phyloP scores from a whole-genome alignment of 2,329 filamentous ascomycete species.

The Leptodontidium sp. region DNA sequence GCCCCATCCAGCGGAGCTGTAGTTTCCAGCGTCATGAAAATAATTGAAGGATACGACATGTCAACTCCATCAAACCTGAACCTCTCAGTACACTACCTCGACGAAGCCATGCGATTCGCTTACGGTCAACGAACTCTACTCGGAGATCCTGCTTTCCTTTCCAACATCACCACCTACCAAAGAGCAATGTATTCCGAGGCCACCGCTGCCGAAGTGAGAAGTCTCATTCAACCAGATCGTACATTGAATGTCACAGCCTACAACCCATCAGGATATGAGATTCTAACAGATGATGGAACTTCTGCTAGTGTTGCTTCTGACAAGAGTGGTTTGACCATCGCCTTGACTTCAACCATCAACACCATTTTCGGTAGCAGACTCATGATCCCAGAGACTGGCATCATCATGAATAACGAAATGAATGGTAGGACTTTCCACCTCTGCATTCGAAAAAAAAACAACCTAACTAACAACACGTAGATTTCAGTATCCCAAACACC shows the following conservation, averaged over 20 bases:
- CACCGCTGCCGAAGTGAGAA: conserved; percentile 61
- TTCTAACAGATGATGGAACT: conserved; percentile 58
- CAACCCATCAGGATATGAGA: conserved; percentile 67
- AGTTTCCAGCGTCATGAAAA: conserved; percentile 78
- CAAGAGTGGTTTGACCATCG: conserved; percentile 66
- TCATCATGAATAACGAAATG: conserved; percentile 72
- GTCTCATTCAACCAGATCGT: conserved; percentile 63
- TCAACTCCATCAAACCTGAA: conserved; percentile 63
- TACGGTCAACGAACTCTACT: conserved; percentile 69
- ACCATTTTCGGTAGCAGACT: conserved; percentile 70
- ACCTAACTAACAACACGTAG: conserved; percentile 44
- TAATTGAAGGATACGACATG: conserved; percentile 75
- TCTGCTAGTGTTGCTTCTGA: conserved; percentile 64
- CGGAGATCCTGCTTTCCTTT: conserved; percentile 68
- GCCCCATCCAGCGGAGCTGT: conserved; percentile 84
- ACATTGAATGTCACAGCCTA: conserved; percentile 69
- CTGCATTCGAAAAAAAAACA: background rate
- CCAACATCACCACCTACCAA: conserved; percentile 67
- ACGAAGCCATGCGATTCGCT: conserved; percentile 72
- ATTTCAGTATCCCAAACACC: conserved; percentile 70
- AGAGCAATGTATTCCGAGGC: conserved; percentile 52
- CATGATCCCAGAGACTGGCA: conserved; percentile 71
- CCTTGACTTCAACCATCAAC: conserved; percentile 73
- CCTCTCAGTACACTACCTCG: conserved; percentile 69
- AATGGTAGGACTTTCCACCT: conserved; percentile 55